These are phyloP conservation scores for Fusarium pininemorale DNA, from an alignment of 2,329 filamentous ascomycete species.

Conservation along the genomic window DNA sequence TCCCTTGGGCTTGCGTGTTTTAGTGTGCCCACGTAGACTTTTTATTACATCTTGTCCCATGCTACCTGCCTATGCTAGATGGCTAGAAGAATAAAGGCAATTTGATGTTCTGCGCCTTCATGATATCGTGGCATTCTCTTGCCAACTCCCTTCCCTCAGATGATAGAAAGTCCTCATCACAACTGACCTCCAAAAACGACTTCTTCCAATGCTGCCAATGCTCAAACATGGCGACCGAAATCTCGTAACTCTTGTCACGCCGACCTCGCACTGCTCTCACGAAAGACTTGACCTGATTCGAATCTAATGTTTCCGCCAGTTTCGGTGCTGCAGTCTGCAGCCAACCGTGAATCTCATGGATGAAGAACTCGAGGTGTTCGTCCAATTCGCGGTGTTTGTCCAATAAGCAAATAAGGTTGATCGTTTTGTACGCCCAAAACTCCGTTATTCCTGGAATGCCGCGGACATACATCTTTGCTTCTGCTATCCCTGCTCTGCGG, in stretches of 20 bases:
- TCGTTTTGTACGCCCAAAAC: neutral
- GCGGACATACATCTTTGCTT: constrained; percentile 6
- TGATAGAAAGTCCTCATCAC: neutral
- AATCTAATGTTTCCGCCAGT: neutral
- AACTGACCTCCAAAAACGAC: neutral
- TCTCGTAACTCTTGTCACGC: accelerated
- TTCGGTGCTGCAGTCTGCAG: neutral
- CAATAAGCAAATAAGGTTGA: neutral
- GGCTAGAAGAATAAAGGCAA: neutral
- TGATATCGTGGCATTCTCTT: constrained; percentile 1
- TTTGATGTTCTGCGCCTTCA: neutral
- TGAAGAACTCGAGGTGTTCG: accelerated
- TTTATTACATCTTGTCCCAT: too few species aligned
- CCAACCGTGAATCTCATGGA: constrained; percentile 4
- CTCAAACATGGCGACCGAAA: neutral
- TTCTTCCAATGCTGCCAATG: constrained; percentile 21
- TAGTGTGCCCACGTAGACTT: too few species aligned
- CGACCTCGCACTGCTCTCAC: neutral
- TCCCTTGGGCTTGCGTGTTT: too few species aligned
- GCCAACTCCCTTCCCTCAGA: neutral
- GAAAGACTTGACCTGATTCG: neutral
- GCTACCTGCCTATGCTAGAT: accelerated
- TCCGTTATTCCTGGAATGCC: neutral
- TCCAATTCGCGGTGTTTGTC: accelerated
- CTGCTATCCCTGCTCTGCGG: neutral